Evolutionary conservation across 805 yeast genomes (phyloP).

Genomic region (Saturnispora zaruensis): DNA sequence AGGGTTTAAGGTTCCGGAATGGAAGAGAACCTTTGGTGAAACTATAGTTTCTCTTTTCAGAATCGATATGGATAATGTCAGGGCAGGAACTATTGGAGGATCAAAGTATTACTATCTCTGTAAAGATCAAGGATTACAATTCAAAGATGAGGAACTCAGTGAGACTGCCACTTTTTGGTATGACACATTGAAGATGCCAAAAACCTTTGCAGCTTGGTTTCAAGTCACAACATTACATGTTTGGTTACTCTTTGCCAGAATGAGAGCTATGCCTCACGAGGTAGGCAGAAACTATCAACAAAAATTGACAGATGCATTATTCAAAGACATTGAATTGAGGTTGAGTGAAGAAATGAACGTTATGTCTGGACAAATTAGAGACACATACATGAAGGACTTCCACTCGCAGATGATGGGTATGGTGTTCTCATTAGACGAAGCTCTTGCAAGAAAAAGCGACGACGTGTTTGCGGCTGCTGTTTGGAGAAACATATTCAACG

Average conservation of each 20-base stretch:
- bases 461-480: constrained; percentile 67
- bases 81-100: constrained; percentile 95
- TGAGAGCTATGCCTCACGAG: constrained; percentile 93
- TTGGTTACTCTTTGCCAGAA: constrained; percentile 89
- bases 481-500: constrained; percentile 89
- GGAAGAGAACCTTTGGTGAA: constrained; percentile 58
- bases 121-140: constrained; percentile 73
- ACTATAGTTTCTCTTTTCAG: constrained; percentile 49
- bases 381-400: constrained; percentile 80
- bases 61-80: constrained; percentile 82
- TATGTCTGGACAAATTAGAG: constrained; percentile 70
- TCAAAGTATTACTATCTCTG: constrained; percentile 79
- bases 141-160: constrained; percentile 62
- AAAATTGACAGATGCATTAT: constrained; percentile 79
- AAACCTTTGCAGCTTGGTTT: constrained; percentile 92
- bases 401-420: constrained; percentile 85
- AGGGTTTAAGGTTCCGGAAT: constrained; percentile 32
- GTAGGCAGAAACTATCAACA: constrained; percentile 88
- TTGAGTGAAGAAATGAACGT: constrained; percentile 82
- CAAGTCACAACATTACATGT: constrained; percentile 85
- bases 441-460: constrained; percentile 63
- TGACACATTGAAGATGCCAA: constrained; percentile 71
- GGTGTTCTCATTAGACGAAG: constrained; percentile 89
- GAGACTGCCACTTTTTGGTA: constrained; percentile 78
- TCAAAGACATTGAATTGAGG: constrained; percentile 82